Conservation (phyloP, 1,139 yeast genomes). For the Sugiyamaella japonica region DNA sequence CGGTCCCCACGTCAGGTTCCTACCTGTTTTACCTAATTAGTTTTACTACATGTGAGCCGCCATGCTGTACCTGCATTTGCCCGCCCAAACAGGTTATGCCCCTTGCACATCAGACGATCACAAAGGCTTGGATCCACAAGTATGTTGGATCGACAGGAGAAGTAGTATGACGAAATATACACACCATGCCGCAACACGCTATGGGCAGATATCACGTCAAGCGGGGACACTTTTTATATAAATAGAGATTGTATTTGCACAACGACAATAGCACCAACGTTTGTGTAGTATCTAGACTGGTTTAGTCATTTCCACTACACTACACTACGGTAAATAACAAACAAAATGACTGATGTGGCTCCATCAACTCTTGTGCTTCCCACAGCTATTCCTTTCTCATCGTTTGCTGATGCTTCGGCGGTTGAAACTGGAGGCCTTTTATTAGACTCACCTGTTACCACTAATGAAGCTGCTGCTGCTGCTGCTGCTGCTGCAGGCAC, state of each 20-base stretch:
- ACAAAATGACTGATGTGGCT: conserved; percentile 10
- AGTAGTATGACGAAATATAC: conserved; percentile 4
- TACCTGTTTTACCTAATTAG: conserved; percentile 5
- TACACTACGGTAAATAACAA: too few species aligned
- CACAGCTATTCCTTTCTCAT: conserved; percentile 13
- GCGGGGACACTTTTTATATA: neutral
- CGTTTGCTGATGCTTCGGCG: conserved; percentile 13
- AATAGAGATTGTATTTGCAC: neutral
- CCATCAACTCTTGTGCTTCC: conserved; percentile 2
- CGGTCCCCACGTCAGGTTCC: neutral
- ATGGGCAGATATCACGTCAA: neutral
- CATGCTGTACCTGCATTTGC: conserved; percentile 7
- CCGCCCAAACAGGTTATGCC: neutral
- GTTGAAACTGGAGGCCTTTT: conserved; percentile 1
- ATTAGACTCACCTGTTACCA: conserved; percentile 9
- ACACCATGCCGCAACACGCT: neutral
- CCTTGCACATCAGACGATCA: conserved; percentile 5
- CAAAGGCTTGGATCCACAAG: neutral
- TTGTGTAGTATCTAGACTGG: too few species aligned
- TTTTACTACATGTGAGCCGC: neutral
- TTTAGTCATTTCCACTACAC: neutral
- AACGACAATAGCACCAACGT: neutral
- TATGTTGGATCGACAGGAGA: conserved; percentile 6
- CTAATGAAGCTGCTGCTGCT: conserved; percentile 18
- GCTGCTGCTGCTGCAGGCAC: conserved; percentile 20